These are phyloP conservation scores for Penicillium longicatenatum DNA, from an alignment of 495 filamentous ascomycete species.

Conservation along the genomic window DNA sequence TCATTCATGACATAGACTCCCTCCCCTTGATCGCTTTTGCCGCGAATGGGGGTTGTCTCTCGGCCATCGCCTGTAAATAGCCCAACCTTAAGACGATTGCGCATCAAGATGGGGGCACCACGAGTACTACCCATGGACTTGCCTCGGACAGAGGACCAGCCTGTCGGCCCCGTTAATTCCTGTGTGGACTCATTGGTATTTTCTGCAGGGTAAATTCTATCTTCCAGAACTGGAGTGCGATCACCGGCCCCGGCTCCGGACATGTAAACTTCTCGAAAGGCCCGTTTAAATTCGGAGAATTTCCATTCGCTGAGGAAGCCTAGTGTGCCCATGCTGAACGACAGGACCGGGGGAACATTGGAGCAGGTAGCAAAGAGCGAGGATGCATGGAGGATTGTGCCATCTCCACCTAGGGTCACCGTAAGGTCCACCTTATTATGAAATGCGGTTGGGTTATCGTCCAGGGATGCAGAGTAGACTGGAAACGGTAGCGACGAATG, in stretches of 20 bases:
- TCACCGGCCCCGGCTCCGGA: slow-evolving; percentile 69
- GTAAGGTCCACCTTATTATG: slow-evolving; percentile 81
- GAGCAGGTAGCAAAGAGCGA: slow-evolving; percentile 84
- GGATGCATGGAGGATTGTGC: slow-evolving; percentile 89
- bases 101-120: slow-evolving; percentile 76
- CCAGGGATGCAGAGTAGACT: slow-evolving; percentile 58
- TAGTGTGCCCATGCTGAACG: slow-evolving; percentile 94
- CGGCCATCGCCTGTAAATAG: slow-evolving; percentile 67
- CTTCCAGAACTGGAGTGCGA: slow-evolving; percentile 40
- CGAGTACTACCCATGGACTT: slow-evolving; percentile 78
- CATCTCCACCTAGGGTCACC: slow-evolving; percentile 90
- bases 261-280: slow-evolving; percentile 92
- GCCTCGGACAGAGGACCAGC: slow-evolving; percentile 74
- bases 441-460: slow-evolving; percentile 39
- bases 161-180: slow-evolving; percentile 42
- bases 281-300: slow-evolving; percentile 84
- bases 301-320: slow-evolving; percentile 98
- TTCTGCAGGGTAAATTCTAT: not conserved
- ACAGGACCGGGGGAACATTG: slow-evolving; percentile 86
- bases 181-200: not conserved
- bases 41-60: slow-evolving; percentile 39
- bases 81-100: slow-evolving; percentile 82
- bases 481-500: slow-evolving; percentile 77
- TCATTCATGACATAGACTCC: slow-evolving; percentile 92
- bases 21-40: slow-evolving; percentile 37